Conservation (phyloP, 768 basidiomycete species). For the Panus rudis region DNA sequence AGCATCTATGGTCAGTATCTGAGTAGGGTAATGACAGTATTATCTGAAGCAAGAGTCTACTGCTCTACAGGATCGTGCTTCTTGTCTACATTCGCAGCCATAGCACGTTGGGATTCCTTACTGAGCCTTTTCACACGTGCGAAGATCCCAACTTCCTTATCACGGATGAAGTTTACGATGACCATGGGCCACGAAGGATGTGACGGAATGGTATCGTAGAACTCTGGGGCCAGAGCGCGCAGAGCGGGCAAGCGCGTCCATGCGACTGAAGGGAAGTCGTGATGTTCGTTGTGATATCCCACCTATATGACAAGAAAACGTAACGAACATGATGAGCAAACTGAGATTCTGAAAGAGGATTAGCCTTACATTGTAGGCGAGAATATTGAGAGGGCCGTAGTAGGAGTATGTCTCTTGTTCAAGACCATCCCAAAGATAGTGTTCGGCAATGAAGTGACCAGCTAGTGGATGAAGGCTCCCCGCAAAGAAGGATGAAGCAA, state of each 20-base stretch:
- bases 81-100: conserved; percentile 2
- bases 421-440: conserved; percentile 89
- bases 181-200: conserved; percentile 96
- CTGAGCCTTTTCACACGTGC: conserved; percentile 73
- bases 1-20: no score
- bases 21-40: no score
- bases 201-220: conserved; percentile 80
- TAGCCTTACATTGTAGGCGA: conserved; percentile 94
- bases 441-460: conserved; percentile 97
- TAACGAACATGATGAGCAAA: conserved; percentile 5
- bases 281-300: conserved; percentile 99
- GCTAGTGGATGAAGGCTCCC: conserved; percentile 94
- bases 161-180: conserved; percentile 88
- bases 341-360: conserved; percentile 5
- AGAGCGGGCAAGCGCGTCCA: conserved; percentile 92
- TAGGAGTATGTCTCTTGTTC: conserved; percentile 96
- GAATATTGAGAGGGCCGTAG: conserved; percentile 82
- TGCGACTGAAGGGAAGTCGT: conserved; percentile 94
- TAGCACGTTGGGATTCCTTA: conserved; percentile 25
- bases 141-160: conserved; percentile 82
- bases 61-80: no score
- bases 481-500: conserved; percentile 91
- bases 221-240: conserved; percentile 79
- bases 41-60: no score
- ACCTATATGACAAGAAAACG: conserved; percentile 42